phyloP scores from a whole-genome alignment of 768 basidiomycete species.

The Tephrocybe rancida region DNA sequence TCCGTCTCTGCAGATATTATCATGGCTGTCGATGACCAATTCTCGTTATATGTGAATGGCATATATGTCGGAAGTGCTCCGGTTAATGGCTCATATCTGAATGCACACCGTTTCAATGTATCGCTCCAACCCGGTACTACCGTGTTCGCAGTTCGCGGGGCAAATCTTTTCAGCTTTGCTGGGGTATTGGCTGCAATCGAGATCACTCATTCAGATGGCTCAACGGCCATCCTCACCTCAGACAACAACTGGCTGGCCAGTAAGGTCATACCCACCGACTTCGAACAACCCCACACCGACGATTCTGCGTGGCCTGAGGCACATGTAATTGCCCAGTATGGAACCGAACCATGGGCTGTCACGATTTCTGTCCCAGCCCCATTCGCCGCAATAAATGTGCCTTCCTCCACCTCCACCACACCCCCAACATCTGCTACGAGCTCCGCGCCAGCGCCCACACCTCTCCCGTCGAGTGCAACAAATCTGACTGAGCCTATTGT shows the following conservation, averaged over 20 bases:
- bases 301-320: conserved; percentile 25
- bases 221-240: conserved; percentile 19
- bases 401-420: neutral
- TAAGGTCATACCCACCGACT: conserved; percentile 22
- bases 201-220: conserved; percentile 27
- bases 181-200: conserved; percentile 27
- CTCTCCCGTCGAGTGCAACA: neutral
- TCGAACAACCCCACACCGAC: conserved; percentile 18
- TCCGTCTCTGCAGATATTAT: conserved; percentile 22
- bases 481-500: neutral
- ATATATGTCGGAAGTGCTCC: conserved; percentile 19
- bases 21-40: conserved; percentile 28
- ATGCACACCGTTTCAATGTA: conserved; percentile 23
- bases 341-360: conserved; percentile 20
- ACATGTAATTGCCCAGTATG: conserved; percentile 19
- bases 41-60: conserved; percentile 29
- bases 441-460: neutral
- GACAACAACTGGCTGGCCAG: conserved; percentile 25
- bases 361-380: neutral
- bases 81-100: conserved; percentile 21
- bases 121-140: conserved; percentile 16
- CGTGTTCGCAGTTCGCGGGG: conserved; percentile 28
- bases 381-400: neutral
- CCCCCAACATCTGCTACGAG: neutral
- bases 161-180: conserved; percentile 25